A percentile compares a stretch with the other conserved stretches of the same genome.
Evolutionary conservation across 1,139 yeast species (phyloP).

Genomic region (Saccharomyces hybrid): DNA sequence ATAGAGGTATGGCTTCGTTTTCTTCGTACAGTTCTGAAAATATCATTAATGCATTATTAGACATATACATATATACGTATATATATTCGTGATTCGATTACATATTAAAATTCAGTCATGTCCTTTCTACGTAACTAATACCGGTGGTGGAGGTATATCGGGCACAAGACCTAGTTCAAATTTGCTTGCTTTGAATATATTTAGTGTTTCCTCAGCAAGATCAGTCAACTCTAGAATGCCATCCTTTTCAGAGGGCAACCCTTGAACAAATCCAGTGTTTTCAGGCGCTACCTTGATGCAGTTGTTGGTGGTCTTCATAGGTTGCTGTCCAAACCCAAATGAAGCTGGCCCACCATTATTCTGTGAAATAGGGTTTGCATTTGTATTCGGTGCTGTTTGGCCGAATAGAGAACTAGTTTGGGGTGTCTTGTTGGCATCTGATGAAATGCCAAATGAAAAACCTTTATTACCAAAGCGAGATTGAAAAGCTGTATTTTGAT

Average conservation of each 20-base stretch:
- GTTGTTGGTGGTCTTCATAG: not conserved
- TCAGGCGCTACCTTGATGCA: not conserved
- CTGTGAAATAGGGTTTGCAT: not conserved
- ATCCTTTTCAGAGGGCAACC: slow-evolving; percentile 32
- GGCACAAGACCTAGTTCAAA: slow-evolving; percentile 69
- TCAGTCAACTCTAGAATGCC: slow-evolving; percentile 31
- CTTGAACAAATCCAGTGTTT: slow-evolving; percentile 29
- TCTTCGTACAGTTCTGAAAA: not conserved
- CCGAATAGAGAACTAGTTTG: slow-evolving; percentile 10
- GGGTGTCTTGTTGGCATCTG: slow-evolving; percentile 2
- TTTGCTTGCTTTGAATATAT: slow-evolving; percentile 43
- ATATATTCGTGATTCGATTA: not conserved
- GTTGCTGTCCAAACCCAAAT: slow-evolving; percentile 2
- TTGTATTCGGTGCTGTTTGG: not conserved
- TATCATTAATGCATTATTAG: not conserved
- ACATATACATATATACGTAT: not conserved
- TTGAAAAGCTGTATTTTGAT: not conserved
- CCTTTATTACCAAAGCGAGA: not conserved
- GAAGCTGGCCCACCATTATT: not conserved
- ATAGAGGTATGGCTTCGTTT: not conserved
- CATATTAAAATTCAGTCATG: not conserved
- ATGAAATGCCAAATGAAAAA: not conserved
- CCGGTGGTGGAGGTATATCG: slow-evolving; percentile 65
- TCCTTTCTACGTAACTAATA: slow-evolving; percentile 11
- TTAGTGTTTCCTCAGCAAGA: slow-evolving; percentile 38